These are phyloP conservation scores for Chlamydomonas sp. DNA, from an alignment of 139 green algal genomes.

Conservation along the genomic window DNA sequence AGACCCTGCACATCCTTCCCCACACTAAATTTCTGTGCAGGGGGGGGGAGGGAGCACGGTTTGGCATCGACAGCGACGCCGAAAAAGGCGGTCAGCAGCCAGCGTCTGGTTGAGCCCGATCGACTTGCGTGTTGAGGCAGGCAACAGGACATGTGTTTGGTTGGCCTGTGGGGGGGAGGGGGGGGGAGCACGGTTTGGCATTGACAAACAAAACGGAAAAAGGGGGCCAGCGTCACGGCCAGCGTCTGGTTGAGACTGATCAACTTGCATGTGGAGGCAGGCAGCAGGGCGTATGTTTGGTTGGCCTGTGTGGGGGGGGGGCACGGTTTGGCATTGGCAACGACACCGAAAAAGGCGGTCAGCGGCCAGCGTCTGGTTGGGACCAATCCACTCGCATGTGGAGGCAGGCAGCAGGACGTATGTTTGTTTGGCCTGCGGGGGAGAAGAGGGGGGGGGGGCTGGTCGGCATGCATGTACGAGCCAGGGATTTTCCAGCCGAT, in stretches of 20 bases:
- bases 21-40: not conserved
- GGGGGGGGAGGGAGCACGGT: not conserved
- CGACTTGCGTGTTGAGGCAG: not conserved
- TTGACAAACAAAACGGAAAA: not conserved
- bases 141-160: conserved; percentile 5
- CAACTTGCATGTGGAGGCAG: not conserved
- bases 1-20: too few species aligned
- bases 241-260: not conserved
- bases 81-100: not conserved
- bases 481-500: not conserved
- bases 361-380: not conserved
- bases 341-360: too few species aligned
- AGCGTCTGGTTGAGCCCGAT: not conserved
- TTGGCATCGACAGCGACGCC: not conserved
- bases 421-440: not conserved
- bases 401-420: not conserved
- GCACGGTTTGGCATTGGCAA: too few species aligned
- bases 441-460: too few species aligned
- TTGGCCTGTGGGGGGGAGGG: not conserved
- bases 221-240: not conserved
- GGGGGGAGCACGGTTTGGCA: not conserved
- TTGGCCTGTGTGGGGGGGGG: not conserved
- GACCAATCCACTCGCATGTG: not conserved
- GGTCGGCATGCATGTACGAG: too few species aligned
- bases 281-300: conserved; percentile 5